phyloP scores from a whole-genome alignment of 2,329 filamentous ascomycete species.

The Lecanicillium sp. region DNA sequence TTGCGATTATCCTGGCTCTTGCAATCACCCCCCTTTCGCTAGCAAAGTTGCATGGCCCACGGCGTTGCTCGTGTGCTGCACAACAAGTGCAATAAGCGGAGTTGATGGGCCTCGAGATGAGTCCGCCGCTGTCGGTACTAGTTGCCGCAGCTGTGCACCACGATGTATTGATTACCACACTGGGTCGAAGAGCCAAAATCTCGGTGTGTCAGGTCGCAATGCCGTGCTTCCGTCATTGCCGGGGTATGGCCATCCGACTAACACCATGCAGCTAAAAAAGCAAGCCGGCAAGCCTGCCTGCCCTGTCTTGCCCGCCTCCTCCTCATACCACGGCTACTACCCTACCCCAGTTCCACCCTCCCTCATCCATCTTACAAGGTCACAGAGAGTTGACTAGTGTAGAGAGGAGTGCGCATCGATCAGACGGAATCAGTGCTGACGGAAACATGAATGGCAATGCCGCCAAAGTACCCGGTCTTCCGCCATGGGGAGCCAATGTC shows the following conservation, averaged over 20 bases:
- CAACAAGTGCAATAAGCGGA: neutral
- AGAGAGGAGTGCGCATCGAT: slow-evolving; percentile 1
- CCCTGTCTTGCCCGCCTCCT: too few relatives aligned
- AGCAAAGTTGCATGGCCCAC: neutral
- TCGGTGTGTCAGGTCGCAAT: slow-evolving; percentile 4
- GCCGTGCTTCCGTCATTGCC: slow-evolving; percentile 1
- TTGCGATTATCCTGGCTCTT: neutral
- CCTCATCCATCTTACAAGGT: neutral
- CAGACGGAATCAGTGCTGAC: slow-evolving; percentile 2
- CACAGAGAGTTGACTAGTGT: neutral
- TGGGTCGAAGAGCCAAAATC: neutral
- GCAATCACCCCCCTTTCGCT: neutral
- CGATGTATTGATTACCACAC: slow-evolving; percentile 5
- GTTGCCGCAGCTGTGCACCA: slow-evolving; percentile 6
- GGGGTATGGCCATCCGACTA: neutral
- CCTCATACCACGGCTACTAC: too few relatives aligned
- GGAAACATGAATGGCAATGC: neutral
- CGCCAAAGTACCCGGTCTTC: neutral
- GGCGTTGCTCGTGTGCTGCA: slow-evolving; percentile 5
- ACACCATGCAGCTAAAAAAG: neutral
- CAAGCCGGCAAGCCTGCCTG: too few relatives aligned
- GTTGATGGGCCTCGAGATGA: too few relatives aligned
- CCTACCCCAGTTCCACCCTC: neutral
- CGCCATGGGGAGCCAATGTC: neutral
- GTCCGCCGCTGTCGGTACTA: too few relatives aligned